A percentile compares a stretch with the other conserved stretches of the same genome.
Evolutionary conservation across 208 protist genomes (phyloP).

Genomic region (Wallacemonas sp.): DNA sequence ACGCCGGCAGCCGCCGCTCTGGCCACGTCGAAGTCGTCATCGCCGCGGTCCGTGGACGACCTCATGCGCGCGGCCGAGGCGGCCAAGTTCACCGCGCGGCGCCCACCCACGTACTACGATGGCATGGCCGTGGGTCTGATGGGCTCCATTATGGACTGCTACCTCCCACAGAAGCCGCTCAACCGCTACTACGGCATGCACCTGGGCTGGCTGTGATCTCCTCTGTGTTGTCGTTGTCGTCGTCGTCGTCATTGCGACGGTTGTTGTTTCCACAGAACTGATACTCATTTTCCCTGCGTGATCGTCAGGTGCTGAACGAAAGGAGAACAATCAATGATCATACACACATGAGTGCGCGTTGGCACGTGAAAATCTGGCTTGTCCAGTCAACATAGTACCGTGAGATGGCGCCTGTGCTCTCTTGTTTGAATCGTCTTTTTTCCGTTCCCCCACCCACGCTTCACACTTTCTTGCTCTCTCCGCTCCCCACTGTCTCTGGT

Average conservation of each 20-base stretch:
- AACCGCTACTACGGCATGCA: slow-evolving; percentile 74
- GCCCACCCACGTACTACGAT: slow-evolving; percentile 66
- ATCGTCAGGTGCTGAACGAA: no score
- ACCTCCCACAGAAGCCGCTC: slow-evolving; percentile 71
- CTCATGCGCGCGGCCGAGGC: background rate
- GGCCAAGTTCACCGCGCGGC: slow-evolving; percentile 8
- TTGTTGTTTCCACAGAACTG: no score
- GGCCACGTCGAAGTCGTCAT: background rate
- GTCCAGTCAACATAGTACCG: no score
- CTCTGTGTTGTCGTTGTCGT: background rate
- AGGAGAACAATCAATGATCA: no score
- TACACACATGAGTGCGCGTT: no score
- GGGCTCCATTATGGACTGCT: slow-evolving; percentile 86
- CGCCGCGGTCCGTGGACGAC: slow-evolving; percentile 7
- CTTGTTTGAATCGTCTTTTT: slow-evolving; percentile 5
- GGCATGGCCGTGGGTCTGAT: slow-evolving; percentile 79
- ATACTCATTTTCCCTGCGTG: no score
- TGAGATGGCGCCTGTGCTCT: no score
- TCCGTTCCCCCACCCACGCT: background rate
- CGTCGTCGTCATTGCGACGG: background rate
- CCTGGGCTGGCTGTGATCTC: slow-evolving; percentile 48
- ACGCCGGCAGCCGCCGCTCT: background rate
- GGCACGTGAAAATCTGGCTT: no score
- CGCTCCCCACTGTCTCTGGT: no score
- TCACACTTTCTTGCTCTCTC: no score